Percentiles rank a stretch among this genome's conserved stretches.
These are phyloP conservation scores for Fusarium lyarnte DNA, from an alignment of 2,329 filamentous ascomycete species.

Conservation along the genomic window DNA sequence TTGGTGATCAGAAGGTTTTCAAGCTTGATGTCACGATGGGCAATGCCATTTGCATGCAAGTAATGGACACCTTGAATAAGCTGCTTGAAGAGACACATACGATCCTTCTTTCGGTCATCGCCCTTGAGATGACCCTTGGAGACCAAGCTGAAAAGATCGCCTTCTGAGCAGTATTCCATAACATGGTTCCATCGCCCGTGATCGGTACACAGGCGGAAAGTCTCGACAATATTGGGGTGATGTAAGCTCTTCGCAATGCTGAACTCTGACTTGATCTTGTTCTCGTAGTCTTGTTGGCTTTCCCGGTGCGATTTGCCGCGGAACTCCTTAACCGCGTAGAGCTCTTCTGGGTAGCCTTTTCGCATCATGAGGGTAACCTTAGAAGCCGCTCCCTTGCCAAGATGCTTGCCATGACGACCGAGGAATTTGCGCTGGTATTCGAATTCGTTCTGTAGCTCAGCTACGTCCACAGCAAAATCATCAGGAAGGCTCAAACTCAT, in stretches of 20 bases:
- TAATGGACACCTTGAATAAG: slow-evolving; percentile 84
- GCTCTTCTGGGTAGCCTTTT: slow-evolving; percentile 70
- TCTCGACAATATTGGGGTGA: slow-evolving; percentile 89
- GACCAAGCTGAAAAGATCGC: slow-evolving; percentile 81
- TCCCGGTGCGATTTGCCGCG: slow-evolving; percentile 76
- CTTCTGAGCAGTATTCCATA: slow-evolving; percentile 90
- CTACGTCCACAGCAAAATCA: slow-evolving; percentile 77
- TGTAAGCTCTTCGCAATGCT: slow-evolving; percentile 86
- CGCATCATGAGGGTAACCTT: slow-evolving; percentile 83
- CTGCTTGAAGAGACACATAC: slow-evolving; percentile 89
- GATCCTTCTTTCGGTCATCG: slow-evolving; percentile 73
- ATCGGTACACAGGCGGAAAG: slow-evolving; percentile 78
- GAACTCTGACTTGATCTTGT: slow-evolving; percentile 92
- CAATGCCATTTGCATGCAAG: slow-evolving; percentile 84
- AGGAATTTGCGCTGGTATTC: slow-evolving; percentile 76
- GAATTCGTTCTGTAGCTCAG: slow-evolving; percentile 74
- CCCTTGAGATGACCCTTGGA: slow-evolving; percentile 74
- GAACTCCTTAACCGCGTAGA: slow-evolving; percentile 91
- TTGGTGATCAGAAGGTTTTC: slow-evolving; percentile 85
- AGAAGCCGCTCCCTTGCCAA: slow-evolving; percentile 85
- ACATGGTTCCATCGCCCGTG: slow-evolving; percentile 86
- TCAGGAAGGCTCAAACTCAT: slow-evolving; percentile 79
- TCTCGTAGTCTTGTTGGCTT: slow-evolving; percentile 77
- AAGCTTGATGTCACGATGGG: slow-evolving; percentile 89
- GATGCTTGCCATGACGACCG: slow-evolving; percentile 75